Percentiles rank a stretch among this genome's conserved stretches.
phyloP scores from a whole-genome alignment of 148 eudicot genomes.

The Rhododendron kiyosumense region DNA sequence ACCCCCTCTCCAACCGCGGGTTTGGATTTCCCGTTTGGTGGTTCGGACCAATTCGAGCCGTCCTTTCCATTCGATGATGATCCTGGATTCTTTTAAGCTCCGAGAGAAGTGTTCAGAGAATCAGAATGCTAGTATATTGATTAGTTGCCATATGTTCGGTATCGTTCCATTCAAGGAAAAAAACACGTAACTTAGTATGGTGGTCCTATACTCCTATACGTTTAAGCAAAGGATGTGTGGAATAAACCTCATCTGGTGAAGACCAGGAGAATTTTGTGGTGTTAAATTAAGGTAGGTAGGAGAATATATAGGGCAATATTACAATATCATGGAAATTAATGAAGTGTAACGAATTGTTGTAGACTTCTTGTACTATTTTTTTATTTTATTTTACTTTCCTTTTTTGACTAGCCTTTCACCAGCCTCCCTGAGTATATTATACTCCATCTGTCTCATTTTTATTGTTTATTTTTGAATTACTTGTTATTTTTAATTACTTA shows the following conservation, averaged over 20 bases:
- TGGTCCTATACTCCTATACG: background rate
- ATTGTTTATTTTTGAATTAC: too few relatives aligned
- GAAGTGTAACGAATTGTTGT: background rate
- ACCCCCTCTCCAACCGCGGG: slow-evolving; percentile 25
- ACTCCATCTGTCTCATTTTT: too few relatives aligned
- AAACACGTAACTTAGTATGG: background rate
- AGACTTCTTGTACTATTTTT: background rate
- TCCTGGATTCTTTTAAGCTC: slow-evolving; percentile 12
- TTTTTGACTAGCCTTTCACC: background rate
- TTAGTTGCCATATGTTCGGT: background rate
- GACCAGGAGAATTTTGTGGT: background rate
- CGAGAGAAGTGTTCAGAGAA: background rate
- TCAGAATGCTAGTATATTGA: background rate
- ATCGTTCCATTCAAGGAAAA: background rate
- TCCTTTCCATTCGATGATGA: slow-evolving; percentile 24
- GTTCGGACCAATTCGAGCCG: slow-evolving; percentile 22
- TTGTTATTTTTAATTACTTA: too few relatives aligned
- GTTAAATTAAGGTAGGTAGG: background rate
- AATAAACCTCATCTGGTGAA: background rate
- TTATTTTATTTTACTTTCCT: too few relatives aligned
- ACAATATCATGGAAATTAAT: background rate
- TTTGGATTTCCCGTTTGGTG: slow-evolving; percentile 18
- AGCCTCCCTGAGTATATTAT: background rate
- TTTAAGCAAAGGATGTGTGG: background rate
- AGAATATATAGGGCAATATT: background rate